phyloP scores from a whole-genome alignment of 495 filamentous ascomycete genomes.

The Hyphodiscus hymeniophilus region DNA sequence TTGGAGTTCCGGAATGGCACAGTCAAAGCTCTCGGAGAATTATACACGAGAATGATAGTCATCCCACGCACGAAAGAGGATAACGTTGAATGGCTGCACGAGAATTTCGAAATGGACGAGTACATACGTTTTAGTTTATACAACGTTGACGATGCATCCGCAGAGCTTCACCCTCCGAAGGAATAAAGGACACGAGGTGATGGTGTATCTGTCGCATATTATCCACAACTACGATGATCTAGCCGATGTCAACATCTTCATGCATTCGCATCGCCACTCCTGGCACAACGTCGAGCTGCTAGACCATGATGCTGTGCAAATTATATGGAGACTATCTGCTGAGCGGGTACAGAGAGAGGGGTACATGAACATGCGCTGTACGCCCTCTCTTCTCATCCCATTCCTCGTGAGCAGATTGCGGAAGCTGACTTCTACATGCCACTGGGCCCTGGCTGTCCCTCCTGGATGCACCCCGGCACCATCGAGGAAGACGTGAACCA shows the following conservation, averaged over 20 bases:
- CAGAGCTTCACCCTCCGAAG: constrained; percentile 33
- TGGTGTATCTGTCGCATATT: constrained; percentile 57
- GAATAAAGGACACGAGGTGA: constrained; percentile 57
- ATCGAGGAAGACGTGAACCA: constrained; percentile 22
- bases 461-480: constrained; percentile 42
- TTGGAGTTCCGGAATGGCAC: constrained; percentile 25
- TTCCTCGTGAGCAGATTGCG: neutral
- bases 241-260: constrained; percentile 50
- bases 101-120: constrained; percentile 20
- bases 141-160: constrained; percentile 35
- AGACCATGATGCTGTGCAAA: constrained; percentile 39
- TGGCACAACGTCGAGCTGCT: constrained; percentile 58
- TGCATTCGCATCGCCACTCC: constrained; percentile 52
- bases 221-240: constrained; percentile 56
- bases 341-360: constrained; percentile 48
- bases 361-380: constrained; percentile 59
- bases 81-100: constrained; percentile 48
- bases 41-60: constrained; percentile 48
- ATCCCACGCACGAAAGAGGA: constrained; percentile 45
- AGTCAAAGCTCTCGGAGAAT: constrained; percentile 32
- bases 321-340: constrained; percentile 43
- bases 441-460: constrained; percentile 54
- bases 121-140: constrained; percentile 27
- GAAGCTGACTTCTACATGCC: constrained; percentile 3
- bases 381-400: no score